A percentile compares a stretch with the other conserved stretches of the same genome.
Evolutionary conservation across 1,284 basidiomycete species (phyloP).

Genomic region (Malassezia yamatoensis): DNA sequence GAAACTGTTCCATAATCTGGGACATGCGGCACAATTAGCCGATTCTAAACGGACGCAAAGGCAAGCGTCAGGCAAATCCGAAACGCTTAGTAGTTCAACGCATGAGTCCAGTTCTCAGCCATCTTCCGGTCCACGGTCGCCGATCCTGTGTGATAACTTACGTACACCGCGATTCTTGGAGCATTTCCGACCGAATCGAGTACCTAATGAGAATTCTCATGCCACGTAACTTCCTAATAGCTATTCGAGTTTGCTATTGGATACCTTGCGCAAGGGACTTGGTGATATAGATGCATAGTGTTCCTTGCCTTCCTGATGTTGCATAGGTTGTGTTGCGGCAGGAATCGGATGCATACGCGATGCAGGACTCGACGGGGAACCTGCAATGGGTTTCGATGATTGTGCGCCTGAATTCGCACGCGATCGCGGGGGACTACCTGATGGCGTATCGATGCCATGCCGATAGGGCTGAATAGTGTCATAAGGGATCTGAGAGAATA

Average conservation of each 20-base stretch:
- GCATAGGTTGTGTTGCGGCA: not conserved
- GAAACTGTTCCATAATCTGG: not conserved
- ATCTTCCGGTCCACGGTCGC: too few species aligned
- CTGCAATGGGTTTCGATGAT: too few species aligned
- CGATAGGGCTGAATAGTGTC: conserved; percentile 46
- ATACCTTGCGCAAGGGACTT: conserved; percentile 15
- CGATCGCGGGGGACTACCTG: conserved; percentile 11
- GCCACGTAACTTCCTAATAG: too few species aligned
- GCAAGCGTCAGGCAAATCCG: not conserved
- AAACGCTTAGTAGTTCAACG: too few species aligned
- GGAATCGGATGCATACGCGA: too few species aligned
- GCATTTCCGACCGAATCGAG: too few species aligned
- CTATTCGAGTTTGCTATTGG: not conserved
- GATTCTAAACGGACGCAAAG: not conserved
- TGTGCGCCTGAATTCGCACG: not conserved
- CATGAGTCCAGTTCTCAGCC: too few species aligned
- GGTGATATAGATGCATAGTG: conserved; percentile 3
- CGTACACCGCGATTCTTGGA: too few species aligned
- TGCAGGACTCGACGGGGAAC: too few species aligned
- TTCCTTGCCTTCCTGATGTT: not conserved
- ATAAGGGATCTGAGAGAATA: conserved; percentile 46
- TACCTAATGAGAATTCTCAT: too few species aligned
- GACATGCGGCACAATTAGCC: not conserved
- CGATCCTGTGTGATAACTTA: too few species aligned
- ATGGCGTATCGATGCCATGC: conserved; percentile 27